These are phyloP conservation scores for Coemansia sp. DNA, from an alignment of 192 early-diverging fungal genomes.

Conservation along the genomic window DNA sequence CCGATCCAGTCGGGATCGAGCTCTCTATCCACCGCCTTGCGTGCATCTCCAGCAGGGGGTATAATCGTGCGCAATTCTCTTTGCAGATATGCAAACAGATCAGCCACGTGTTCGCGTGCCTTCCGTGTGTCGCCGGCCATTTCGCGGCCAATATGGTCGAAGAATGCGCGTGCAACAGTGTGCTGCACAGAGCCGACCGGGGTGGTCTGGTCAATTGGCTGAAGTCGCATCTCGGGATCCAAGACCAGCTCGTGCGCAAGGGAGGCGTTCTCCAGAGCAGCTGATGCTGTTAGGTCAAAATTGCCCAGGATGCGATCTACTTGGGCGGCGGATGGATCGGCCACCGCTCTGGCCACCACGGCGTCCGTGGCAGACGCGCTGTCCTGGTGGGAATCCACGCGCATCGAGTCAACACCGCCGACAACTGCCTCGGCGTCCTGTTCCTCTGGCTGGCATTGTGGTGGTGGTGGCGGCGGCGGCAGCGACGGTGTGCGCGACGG, in stretches of 20 bases:
- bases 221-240: constrained; percentile 28
- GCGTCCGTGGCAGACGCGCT: neutral
- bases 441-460: neutral
- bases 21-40: constrained; percentile 24
- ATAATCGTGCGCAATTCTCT: constrained; percentile 30
- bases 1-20: constrained; percentile 36
- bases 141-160: constrained; percentile 21
- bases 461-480: neutral
- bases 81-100: constrained; percentile 24
- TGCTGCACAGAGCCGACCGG: constrained; percentile 23
- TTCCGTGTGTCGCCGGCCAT: constrained; percentile 11
- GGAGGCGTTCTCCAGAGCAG: constrained; percentile 34
- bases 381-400: constrained; percentile 1
- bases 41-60: constrained; percentile 12
- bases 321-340: constrained; percentile 24
- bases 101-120: constrained; percentile 16
- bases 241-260: constrained; percentile 44
- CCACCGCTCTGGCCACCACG: constrained; percentile 27
- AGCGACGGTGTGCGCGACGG: constrained; percentile 35
- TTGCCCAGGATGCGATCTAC: constrained; percentile 29
- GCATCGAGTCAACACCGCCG: neutral
- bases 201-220: constrained; percentile 18
- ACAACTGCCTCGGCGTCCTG: neutral
- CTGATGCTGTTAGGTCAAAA: constrained; percentile 33
- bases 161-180: constrained; percentile 22